Percentiles rank a stretch among this genome's conserved stretches.
Conservation (phyloP, 192 early-diverging fungal genomes). For the Pilaira anomala region DNA sequence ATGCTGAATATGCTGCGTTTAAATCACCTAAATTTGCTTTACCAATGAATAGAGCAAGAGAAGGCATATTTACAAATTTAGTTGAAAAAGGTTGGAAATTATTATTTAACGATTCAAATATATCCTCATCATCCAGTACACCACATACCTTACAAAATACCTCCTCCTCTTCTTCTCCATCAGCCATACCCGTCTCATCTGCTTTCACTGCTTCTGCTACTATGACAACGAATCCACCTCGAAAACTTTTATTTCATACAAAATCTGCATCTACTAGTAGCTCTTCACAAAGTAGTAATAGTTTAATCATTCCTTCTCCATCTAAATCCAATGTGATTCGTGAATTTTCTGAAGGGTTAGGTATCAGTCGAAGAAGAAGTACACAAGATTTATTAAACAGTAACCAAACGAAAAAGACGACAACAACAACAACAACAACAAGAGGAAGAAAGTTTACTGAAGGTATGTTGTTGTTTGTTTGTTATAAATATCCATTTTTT, state of each 20-base stretch:
- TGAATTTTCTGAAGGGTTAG: conserved; percentile 24
- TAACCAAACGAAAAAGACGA: too few relatives aligned
- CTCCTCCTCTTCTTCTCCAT: too few relatives aligned
- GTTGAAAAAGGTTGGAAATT: conserved; percentile 41
- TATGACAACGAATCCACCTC: too few relatives aligned
- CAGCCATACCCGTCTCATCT: too few relatives aligned
- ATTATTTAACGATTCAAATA: neutral
- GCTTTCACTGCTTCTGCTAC: too few relatives aligned
- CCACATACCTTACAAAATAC: neutral
- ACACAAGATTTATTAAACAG: conserved; percentile 19
- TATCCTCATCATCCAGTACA: neutral
- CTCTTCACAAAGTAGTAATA: neutral
- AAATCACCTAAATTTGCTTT: conserved; percentile 49
- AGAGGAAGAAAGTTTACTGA: conserved; percentile 6
- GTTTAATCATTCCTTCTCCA: conserved; percentile 3
- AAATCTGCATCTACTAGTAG: neutral
- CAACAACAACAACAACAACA: too few relatives aligned
- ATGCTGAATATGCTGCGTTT: conserved; percentile 55
- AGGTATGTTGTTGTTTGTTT: conserved; percentile 8
- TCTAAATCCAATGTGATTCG: conserved; percentile 24
- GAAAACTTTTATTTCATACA: neutral
- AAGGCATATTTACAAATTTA: conserved; percentile 46
- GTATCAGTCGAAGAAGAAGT: conserved; percentile 32
- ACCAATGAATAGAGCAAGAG: conserved; percentile 46
- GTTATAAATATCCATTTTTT: too few relatives aligned